Evolutionary conservation across 163 green algal genomes (phyloP), one percentile per base, ranked within the genome.

Genomic region (Chlorella variabilis): DNA sequence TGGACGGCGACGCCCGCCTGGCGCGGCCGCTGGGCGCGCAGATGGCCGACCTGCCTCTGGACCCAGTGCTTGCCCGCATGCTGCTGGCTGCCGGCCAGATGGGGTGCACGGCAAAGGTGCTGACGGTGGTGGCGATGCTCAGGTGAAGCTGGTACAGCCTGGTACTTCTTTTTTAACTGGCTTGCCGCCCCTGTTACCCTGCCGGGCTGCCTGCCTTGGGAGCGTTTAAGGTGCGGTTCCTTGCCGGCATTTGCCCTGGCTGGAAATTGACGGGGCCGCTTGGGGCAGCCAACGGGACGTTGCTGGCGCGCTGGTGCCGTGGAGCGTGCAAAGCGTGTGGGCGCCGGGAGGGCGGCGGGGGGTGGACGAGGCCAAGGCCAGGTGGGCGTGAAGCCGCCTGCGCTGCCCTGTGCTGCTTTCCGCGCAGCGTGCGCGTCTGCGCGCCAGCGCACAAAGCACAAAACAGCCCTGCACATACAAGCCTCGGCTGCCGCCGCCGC

Each of bases 81-180:
- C 84, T 98, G 61, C 84, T 89, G 41, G 90, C 91, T 2, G 84
- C 88, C 0, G 84, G 49, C 9, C 74, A 84, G 73, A 84, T 90
- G 41, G 90, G 86, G 23, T 98, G 96, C 89, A 86, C 95, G 75
- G 94, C 98, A 67, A 91, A 96, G 78, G 90, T 96, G 54, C 86
- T 98, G 25, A 99, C 96, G 36, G 92, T 99, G 15, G 95, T 98
- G 49, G 92, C 85, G 80, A 98, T 99, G 96, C 91, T 99, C 17
- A 96, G 70, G 70, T 49, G n/a, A n/a, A n/a, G n/a, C n/a, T n/a
- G n/a, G n/a, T n/a, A n/a, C n/a, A n/a, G n/a, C n/a, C n/a, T 31
- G 3, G 59, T 9, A 62, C 18, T 13, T 13, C 13, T 27, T 0
- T 4, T 8, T 29, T n/a, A 29, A 31, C 6, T 20, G 68, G 4